A percentile compares a stretch with the other conserved stretches of the same genome.
Conservation (phyloP, 2,329 filamentous ascomycete genomes). For the Microdochium nivale region DNA sequence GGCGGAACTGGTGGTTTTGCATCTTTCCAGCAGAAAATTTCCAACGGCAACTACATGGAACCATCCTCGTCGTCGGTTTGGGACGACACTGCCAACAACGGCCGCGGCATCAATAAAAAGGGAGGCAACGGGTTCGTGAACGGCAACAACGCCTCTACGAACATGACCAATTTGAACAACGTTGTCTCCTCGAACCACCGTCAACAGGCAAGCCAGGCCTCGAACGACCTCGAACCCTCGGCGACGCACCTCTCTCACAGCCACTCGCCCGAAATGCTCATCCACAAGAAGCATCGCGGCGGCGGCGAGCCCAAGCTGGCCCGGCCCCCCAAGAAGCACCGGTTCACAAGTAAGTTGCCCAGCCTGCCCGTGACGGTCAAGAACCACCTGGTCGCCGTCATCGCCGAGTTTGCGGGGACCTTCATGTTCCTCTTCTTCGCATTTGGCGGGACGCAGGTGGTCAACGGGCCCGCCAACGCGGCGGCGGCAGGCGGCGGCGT, state of each 20-base stretch:
- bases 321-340: neutral
- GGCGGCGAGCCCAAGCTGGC: neutral
- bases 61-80: neutral
- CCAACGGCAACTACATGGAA: neutral
- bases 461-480: conserved; percentile 14
- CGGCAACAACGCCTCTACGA: too few relatives aligned
- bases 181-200: too few relatives aligned
- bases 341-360: conserved; percentile 2
- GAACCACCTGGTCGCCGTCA: conserved; percentile 17
- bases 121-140: too few relatives aligned
- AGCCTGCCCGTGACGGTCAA: conserved; percentile 9
- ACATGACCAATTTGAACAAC: too few relatives aligned
- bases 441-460: conserved; percentile 21
- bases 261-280: neutral
- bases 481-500: conserved; percentile 1
- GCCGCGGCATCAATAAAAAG: neutral
- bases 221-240: neutral
- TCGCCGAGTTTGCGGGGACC: conserved; percentile 21
- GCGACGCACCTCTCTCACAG: neutral
- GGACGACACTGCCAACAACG: neutral
- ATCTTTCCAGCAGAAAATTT: neutral
- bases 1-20: neutral
- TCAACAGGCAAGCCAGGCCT: neutral
- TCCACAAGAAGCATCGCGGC: neutral
- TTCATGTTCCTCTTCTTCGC: conserved; percentile 24